Conservation (phyloP, 2,329 filamentous ascomycete species). For the Pseudogymnoascus sp. region DNA sequence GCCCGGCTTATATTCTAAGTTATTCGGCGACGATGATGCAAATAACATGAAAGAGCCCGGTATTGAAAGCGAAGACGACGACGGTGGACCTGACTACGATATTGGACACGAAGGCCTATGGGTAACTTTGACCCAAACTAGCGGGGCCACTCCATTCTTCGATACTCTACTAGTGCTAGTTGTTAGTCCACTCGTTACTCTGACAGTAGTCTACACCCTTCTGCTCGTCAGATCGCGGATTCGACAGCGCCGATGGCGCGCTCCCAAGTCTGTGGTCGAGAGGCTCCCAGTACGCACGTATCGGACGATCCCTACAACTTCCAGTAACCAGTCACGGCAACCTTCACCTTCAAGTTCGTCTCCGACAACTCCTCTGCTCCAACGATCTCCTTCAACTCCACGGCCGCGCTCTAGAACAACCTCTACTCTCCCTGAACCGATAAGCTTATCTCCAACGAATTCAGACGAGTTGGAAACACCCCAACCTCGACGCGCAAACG, state of each 20-base stretch:
- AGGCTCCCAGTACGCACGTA: slow-evolving; percentile 92
- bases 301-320: slow-evolving; percentile 63
- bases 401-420: slow-evolving; percentile 60
- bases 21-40: slow-evolving; percentile 41
- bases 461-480: slow-evolving; percentile 29
- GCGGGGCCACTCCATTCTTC: slow-evolving; percentile 85
- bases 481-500: slow-evolving; percentile 20
- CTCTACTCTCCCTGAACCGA: slow-evolving; percentile 49
- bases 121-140: slow-evolving; percentile 93
- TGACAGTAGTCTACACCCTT: slow-evolving; percentile 87
- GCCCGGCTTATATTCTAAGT: slow-evolving; percentile 39
- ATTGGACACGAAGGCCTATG: slow-evolving; percentile 71
- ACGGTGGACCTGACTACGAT: slow-evolving; percentile 14
- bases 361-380: slow-evolving; percentile 73
- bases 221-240: slow-evolving; percentile 83
- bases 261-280: slow-evolving; percentile 94
- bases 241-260: slow-evolving; percentile 82
- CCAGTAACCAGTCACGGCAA: slow-evolving; percentile 50
- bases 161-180: slow-evolving; percentile 96
- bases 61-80: slow-evolving; percentile 15
- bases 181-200: slow-evolving; percentile 82
- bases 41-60: slow-evolving; percentile 20
- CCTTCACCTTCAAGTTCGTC: slow-evolving; percentile 60
- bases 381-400: slow-evolving; percentile 45
- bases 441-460: slow-evolving; percentile 39